Conservation (phyloP, 139 green algal species). For the Picochlorum sp. region DNA sequence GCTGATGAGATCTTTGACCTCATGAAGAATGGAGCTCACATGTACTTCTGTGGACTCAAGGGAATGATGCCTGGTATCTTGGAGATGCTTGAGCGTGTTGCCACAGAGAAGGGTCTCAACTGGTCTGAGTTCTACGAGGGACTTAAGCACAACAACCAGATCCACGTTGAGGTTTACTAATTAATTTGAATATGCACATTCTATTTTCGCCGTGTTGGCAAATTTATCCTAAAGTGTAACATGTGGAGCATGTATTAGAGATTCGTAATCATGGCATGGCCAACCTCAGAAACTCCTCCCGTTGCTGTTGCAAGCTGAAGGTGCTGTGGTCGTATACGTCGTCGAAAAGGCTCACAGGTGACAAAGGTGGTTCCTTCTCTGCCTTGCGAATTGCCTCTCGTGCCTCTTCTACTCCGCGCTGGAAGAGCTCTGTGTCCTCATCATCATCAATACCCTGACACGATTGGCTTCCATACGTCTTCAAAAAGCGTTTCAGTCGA, state of each 20-base stretch:
- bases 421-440: neutral
- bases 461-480: too few relatives aligned
- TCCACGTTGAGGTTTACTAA: conserved; percentile 96
- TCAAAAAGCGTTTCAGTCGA: conserved; percentile 64
- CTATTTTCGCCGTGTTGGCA: neutral
- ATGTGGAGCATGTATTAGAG: neutral
- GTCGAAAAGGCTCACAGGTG: conserved; percentile 55
- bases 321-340: conserved; percentile 76
- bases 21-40: conserved; percentile 90
- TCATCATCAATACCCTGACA: neutral
- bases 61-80: conserved; percentile 98
- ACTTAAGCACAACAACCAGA: conserved; percentile 84
- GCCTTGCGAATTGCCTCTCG: conserved; percentile 52
- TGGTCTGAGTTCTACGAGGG: conserved; percentile 80
- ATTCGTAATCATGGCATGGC: neutral
- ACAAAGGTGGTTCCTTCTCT: conserved; percentile 47
- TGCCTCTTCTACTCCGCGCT: conserved; percentile 27
- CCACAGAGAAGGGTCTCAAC: conserved; percentile 73
- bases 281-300: conserved; percentile 21
- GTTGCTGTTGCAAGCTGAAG: conserved; percentile 55
- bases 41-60: conserved; percentile 99
- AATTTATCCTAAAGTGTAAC: too few relatives aligned
- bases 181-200: conserved; percentile 3
- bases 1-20: conserved; percentile 94
- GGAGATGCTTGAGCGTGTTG: conserved; percentile 92